Evolutionary conservation across 1,139 yeast species (phyloP).

Genomic region (Suhomyces chickasaworum): DNA sequence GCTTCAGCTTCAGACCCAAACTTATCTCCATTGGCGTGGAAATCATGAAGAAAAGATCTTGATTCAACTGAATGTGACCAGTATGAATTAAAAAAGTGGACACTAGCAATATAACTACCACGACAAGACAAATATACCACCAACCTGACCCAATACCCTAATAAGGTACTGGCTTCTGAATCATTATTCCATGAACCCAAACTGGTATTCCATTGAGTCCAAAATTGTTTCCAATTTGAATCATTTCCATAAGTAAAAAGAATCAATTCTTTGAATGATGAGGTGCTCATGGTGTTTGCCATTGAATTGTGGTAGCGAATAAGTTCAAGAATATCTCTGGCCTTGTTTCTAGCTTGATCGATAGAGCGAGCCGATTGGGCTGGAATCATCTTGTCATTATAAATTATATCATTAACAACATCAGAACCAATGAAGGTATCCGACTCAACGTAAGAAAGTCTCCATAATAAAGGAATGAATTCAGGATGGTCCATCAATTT

Average conservation of each 20-base stretch:
- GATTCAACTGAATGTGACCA: conserved; percentile 31
- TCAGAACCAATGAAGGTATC: conserved; percentile 28
- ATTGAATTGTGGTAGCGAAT: conserved; percentile 25
- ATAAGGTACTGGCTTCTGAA: conserved; percentile 9
- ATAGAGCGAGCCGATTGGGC: conserved; percentile 13
- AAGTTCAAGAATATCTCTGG: conserved; percentile 35
- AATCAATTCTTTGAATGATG: conserved; percentile 34
- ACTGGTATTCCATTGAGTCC: conserved; percentile 42
- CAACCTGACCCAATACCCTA: conserved; percentile 39
- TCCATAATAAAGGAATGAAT: conserved; percentile 41
- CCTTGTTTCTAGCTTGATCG: conserved; percentile 29
- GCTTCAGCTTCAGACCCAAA: conserved; percentile 27
- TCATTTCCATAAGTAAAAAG: conserved; percentile 44
- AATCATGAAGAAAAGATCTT: conserved; percentile 30
- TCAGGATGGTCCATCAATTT: conserved; percentile 30
- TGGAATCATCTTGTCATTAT: conserved; percentile 19
- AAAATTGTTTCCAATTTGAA: conserved; percentile 41
- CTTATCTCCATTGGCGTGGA: conserved; percentile 17
- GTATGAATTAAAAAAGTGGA: conserved; percentile 34
- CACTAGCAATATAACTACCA: conserved; percentile 29
- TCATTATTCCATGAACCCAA: conserved; percentile 19
- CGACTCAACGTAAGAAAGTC: conserved; percentile 25
- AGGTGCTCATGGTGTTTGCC: conserved; percentile 15
- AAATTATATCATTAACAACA: conserved; percentile 29
- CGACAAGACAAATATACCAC: conserved; percentile 36